A percentile compares a stretch with the other conserved stretches of the same genome.
Conservation (phyloP, 257 asterid species). For the Solanum lycopersicoides region DNA sequence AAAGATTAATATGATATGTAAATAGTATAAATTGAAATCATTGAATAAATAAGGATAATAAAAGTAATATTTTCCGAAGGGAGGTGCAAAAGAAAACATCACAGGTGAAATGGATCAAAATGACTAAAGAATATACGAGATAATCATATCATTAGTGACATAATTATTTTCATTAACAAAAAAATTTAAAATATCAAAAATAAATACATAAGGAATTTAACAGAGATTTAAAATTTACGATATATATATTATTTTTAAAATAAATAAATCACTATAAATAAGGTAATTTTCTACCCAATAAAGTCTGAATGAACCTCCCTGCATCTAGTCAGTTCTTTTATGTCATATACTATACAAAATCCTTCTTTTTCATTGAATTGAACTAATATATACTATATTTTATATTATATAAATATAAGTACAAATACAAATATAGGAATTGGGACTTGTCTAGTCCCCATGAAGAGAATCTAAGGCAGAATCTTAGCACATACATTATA, state of each 20-base stretch:
- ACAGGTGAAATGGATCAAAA: not conserved
- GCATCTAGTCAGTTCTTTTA: not conserved
- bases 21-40: not conserved
- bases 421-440: not conserved
- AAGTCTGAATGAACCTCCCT: not conserved
- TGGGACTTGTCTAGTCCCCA: not conserved
- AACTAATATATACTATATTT: not conserved
- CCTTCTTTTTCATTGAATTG: not conserved
- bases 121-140: not conserved
- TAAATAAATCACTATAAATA: too few relatives aligned
- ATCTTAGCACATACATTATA: not conserved
- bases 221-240: not conserved
- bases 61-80: too few relatives aligned
- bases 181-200: too few relatives aligned
- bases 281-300: too few relatives aligned
- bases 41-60: too few relatives aligned
- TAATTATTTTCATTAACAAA: too few relatives aligned
- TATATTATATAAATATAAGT: not conserved
- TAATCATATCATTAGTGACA: not conserved
- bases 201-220: too few relatives aligned
- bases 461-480: not conserved
- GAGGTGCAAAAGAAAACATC: too few relatives aligned
- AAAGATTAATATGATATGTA: too few relatives aligned
- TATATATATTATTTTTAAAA: too few relatives aligned
- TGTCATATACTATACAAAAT: not conserved